phyloP scores from a whole-genome alignment of 2,329 filamentous ascomycete species.

The Lecanicillium sp. region DNA sequence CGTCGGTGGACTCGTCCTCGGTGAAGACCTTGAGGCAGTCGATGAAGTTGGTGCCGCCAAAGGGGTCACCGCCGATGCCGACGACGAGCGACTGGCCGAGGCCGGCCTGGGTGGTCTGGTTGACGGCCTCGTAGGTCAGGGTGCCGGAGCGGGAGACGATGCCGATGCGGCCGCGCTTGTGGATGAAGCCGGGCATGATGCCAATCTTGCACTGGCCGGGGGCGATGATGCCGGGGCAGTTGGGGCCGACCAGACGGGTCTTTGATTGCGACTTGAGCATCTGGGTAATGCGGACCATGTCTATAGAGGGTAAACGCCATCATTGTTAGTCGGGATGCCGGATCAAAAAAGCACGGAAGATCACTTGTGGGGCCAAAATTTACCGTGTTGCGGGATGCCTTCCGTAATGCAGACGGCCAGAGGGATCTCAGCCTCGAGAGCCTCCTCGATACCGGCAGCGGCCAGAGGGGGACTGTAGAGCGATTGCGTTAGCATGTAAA shows the following conservation, averaged over 20 bases:
- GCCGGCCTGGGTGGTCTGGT: conserved; percentile 96
- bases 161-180: conserved; percentile 97
- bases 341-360: conserved; percentile 2
- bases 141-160: conserved; percentile 98
- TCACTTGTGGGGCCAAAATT: conserved; percentile 20
- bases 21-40: conserved; percentile 98
- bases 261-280: conserved; percentile 97
- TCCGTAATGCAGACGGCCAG: conserved; percentile 97
- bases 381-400: conserved; percentile 95
- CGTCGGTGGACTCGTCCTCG: conserved; percentile 90
- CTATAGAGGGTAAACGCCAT: conserved; percentile 33
- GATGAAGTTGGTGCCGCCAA: conserved; percentile 99
- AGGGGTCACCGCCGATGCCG: conserved; percentile 96
- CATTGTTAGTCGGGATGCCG: conserved; percentile 7
- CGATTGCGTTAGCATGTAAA: conserved; percentile 16
- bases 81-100: conserved; percentile 97
- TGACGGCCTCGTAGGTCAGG: conserved; percentile 98
- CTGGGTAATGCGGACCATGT: conserved; percentile 98
- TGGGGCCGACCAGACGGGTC: conserved; percentile 92
- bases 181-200: conserved; percentile 99
- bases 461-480: conserved; percentile 71
- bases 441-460: conserved; percentile 93
- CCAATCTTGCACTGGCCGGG: conserved; percentile 98
- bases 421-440: conserved; percentile 84
- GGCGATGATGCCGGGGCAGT: conserved; percentile 96